Conservation (phyloP, 1,139 yeast genomes). For the Arxiozyma slooffiae region DNA sequence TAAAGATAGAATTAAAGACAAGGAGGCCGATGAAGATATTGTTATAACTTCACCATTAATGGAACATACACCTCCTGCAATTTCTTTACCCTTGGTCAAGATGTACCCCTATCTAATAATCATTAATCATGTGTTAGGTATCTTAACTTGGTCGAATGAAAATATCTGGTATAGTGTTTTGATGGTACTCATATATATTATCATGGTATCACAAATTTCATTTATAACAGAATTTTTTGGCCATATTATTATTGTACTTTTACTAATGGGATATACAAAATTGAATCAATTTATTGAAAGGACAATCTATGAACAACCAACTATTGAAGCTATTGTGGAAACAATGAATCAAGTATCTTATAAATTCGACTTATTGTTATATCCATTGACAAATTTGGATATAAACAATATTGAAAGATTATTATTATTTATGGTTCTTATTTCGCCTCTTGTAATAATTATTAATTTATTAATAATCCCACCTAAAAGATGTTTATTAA, state of each 20-base stretch:
- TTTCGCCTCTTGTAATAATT: conserved; percentile 74
- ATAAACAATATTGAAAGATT: conserved; percentile 72
- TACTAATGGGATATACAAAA: conserved; percentile 57
- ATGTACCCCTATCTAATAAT: conserved; percentile 77
- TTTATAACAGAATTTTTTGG: conserved; percentile 66
- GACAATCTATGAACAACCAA: conserved; percentile 60
- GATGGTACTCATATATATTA: conserved; percentile 46
- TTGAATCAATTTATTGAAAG: conserved; percentile 42
- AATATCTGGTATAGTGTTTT: conserved; percentile 71
- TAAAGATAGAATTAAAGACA: not conserved
- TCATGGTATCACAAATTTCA: conserved; percentile 66
- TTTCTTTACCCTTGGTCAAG: conserved; percentile 69
- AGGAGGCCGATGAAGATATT: not conserved
- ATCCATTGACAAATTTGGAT: conserved; percentile 68
- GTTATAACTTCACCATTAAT: conserved; percentile 46
- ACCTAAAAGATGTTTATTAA: conserved; percentile 61
- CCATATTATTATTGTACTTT: conserved; percentile 61
- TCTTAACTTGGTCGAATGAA: conserved; percentile 86
- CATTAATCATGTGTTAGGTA: conserved; percentile 56
- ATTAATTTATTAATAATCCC: conserved; percentile 56
- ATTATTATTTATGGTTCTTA: conserved; percentile 69
- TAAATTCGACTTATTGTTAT: conserved; percentile 64
- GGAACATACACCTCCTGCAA: conserved; percentile 82
- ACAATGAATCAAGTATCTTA: conserved; percentile 66
- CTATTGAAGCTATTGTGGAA: conserved; percentile 82